A percentile compares a stretch with the other conserved stretches of the same genome.
phyloP scores from a whole-genome alignment of 2,329 filamentous ascomycete species.

The Beauveria pseudobassiana region DNA sequence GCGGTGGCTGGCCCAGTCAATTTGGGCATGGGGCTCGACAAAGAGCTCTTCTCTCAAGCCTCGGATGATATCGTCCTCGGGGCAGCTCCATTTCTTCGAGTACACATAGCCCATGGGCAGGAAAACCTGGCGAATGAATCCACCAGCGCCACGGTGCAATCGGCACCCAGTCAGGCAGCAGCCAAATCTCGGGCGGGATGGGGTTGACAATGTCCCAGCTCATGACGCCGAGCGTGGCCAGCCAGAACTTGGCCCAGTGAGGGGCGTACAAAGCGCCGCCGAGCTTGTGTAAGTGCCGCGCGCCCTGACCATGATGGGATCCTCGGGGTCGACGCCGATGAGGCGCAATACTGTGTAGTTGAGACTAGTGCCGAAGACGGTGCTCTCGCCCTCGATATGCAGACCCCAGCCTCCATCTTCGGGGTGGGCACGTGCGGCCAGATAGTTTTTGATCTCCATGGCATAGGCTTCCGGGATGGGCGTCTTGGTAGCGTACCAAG shows the following conservation, averaged over 20 bases:
- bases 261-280: slow-evolving; percentile 79
- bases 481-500: slow-evolving; percentile 85
- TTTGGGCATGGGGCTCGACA: slow-evolving; percentile 65
- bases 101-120: slow-evolving; percentile 86
- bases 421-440: slow-evolving; percentile 76
- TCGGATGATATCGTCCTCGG: slow-evolving; percentile 65
- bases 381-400: slow-evolving; percentile 89
- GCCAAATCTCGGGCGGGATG: slow-evolving; percentile 87
- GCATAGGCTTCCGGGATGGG: slow-evolving; percentile 73
- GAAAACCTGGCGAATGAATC: slow-evolving; percentile 97
- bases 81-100: slow-evolving; percentile 73
- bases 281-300: slow-evolving; percentile 74
- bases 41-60: slow-evolving; percentile 77
- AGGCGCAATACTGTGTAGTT: slow-evolving; percentile 80
- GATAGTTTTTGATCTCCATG: slow-evolving; percentile 86
- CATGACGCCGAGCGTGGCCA: slow-evolving; percentile 74
- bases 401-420: slow-evolving; percentile 95
- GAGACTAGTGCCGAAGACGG: slow-evolving; percentile 81
- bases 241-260: slow-evolving; percentile 97
- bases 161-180: slow-evolving; percentile 84
- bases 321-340: slow-evolving; percentile 74
- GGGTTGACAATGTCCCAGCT: slow-evolving; percentile 93
- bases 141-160: slow-evolving; percentile 92
- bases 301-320: slow-evolving; percentile 79
- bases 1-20: slow-evolving; percentile 69